Evolutionary conservation across 139 green algal genomes (phyloP), one percentile per base, ranked within the genome.

Genomic region (Coelastrella sp.): DNA sequence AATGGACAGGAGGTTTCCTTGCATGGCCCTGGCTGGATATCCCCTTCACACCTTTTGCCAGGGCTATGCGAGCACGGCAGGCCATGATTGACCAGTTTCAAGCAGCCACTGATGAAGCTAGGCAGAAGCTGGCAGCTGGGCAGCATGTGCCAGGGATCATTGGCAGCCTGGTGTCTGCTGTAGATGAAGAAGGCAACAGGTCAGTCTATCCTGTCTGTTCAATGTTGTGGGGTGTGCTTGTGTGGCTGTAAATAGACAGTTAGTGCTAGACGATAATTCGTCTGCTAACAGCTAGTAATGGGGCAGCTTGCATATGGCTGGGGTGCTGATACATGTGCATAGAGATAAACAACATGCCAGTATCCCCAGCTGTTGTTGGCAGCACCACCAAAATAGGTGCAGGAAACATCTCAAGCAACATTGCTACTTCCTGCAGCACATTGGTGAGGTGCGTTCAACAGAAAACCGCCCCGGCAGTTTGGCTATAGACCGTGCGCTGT

Each of bases 111-210:
- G 19, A 7, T 60, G 85, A 32, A 14, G 85, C 73, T 20, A 79
- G 85, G 3, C 16, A 17, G 3, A 66, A 83, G 73, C 73, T 84
- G 59, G 85, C 85, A 56, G 85, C 85, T 3, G 85, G 85, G 23
- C 20, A 83, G 73, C 4, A 47, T 20, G 85, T 90, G 58, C 73
- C 73, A 13, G 85, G 85, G n/a, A 58, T 90, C 20, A 58, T 90
- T 66, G 85, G 85, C 57, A 84, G 16, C 56, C 57, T 90, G 58
- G 17, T 80, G 20, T 11, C 85, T 59, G 73, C 85, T 59, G 85
- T 90, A 3, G 85, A 90, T 83, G 85, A 90, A 59, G 58, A 73
- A 60, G 85, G 73, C 20, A 90, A 90, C 85, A 83, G 73, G 73
- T 88, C n/a, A 57, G 66, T n/a, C 7, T 17, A 80, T 5, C 4